These are phyloP conservation scores for Catunica adiposa DNA, from an alignment of 2,329 filamentous ascomycete genomes.

Conservation along the genomic window DNA sequence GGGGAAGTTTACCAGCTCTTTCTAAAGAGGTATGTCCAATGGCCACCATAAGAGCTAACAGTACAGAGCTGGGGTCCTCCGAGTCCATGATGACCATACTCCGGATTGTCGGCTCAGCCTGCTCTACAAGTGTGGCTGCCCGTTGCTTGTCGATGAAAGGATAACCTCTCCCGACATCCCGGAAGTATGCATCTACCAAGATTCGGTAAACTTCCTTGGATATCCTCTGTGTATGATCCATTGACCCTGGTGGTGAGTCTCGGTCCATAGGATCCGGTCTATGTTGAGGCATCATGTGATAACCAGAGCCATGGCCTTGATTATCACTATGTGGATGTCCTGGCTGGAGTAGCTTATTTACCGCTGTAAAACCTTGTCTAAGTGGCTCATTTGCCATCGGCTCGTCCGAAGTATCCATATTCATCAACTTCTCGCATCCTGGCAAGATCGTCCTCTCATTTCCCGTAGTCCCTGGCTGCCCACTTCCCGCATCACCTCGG, in stretches of 20 bases:
- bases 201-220: constrained; percentile 4
- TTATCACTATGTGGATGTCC: neutral
- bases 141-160: constrained; percentile 27
- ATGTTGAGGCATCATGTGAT: neutral
- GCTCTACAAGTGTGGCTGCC: constrained; percentile 22
- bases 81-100: constrained; percentile 16
- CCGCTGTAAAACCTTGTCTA: neutral
- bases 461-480: neutral
- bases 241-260: neutral
- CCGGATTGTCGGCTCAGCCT: constrained; percentile 15
- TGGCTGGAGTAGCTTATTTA: neutral
- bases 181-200: constrained; percentile 28
- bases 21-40: constrained; percentile 30
- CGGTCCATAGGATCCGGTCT: neutral
- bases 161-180: constrained; percentile 29
- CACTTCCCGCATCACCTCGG: neutral
- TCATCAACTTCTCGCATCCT: neutral
- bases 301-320: neutral
- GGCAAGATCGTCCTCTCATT: neutral
- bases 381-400: neutral
- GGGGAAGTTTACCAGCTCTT: constrained; percentile 26
- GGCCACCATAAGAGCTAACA: constrained; percentile 26
- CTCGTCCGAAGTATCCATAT: neutral
- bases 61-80: constrained; percentile 17
- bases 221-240: neutral